A percentile compares a stretch with the other conserved stretches of the same genome.
These are phyloP conservation scores for Pilatotrama ljubarskyi DNA, from an alignment of 768 basidiomycete species.

Conservation along the genomic window DNA sequence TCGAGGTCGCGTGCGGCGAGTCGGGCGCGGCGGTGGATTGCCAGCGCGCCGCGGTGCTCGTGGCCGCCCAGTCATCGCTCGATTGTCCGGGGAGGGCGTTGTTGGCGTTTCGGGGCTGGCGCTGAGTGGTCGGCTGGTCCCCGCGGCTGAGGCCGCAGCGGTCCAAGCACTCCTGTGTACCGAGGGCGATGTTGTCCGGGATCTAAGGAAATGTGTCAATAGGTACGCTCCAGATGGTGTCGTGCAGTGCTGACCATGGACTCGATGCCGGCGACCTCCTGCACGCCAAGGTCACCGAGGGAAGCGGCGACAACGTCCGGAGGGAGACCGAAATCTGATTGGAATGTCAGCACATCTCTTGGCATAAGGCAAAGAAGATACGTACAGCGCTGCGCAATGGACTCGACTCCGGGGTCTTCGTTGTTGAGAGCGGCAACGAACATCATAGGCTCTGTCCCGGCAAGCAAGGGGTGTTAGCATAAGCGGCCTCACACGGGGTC, in stretches of 20 bases:
- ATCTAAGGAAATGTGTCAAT: conserved; percentile 21
- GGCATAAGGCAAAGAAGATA: background rate
- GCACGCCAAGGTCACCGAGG: conserved; percentile 31
- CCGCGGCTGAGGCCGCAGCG: conserved; percentile 29
- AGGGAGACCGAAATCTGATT: conserved; percentile 31
- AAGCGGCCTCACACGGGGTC: background rate
- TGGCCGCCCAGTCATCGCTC: background rate
- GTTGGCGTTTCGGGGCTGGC: conserved; percentile 28
- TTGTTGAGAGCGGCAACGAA: conserved; percentile 33
- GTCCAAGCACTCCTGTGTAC: conserved; percentile 30
- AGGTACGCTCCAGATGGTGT: background rate
- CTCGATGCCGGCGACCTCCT: conserved; percentile 30
- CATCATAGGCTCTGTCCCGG: conserved; percentile 21
- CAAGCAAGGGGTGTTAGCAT: background rate
- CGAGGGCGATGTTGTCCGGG: conserved; percentile 34
- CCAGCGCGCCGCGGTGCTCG: conserved; percentile 7
- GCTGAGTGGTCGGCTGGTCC: conserved; percentile 30
- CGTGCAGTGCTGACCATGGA: conserved; percentile 18
- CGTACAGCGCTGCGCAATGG: conserved; percentile 32
- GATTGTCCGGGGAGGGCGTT: conserved; percentile 28
- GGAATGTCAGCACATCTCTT: background rate
- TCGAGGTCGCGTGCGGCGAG: conserved; percentile 10
- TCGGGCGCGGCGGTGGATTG: background rate
- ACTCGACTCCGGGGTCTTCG: conserved; percentile 30
- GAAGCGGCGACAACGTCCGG: conserved; percentile 31